phyloP scores from a whole-genome alignment of 371 early-diverging fungal genomes.

The Mortierella polycephala region DNA sequence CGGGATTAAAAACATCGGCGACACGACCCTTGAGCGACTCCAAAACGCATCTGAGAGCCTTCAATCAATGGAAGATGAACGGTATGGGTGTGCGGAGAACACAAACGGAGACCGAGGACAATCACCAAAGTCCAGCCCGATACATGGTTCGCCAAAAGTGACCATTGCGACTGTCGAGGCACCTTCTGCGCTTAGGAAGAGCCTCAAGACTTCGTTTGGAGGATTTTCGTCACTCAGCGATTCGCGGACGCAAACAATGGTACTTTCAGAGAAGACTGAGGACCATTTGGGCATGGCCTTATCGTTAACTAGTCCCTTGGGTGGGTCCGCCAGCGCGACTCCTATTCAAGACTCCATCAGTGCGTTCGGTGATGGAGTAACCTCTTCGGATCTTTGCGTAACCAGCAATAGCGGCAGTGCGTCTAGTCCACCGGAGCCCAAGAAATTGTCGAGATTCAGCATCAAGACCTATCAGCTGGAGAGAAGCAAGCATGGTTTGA shows the following conservation, averaged over 20 bases:
- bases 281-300: conserved; percentile 33
- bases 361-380: conserved; percentile 23
- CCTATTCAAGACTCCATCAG: neutral
- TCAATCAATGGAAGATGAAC: neutral
- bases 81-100: neutral
- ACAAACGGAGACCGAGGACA: neutral
- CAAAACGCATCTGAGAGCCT: conserved; percentile 21
- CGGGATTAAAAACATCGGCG: conserved; percentile 16
- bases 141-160: conserved; percentile 9
- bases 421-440: conserved; percentile 18
- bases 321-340: conserved; percentile 5
- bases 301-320: conserved; percentile 7
- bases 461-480: conserved; percentile 52
- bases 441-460: conserved; percentile 33
- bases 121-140: neutral
- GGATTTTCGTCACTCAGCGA: conserved; percentile 45
- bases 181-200: neutral
- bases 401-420: neutral
- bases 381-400: conserved; percentile 17
- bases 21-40: conserved; percentile 37
- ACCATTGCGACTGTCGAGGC: conserved; percentile 20
- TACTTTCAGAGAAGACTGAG: conserved; percentile 38
- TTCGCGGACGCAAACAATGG: conserved; percentile 27
- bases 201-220: conserved; percentile 39
- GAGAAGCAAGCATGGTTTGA: conserved; percentile 34